Percentiles rank a stretch among this genome's conserved stretches.
Evolutionary conservation across 2,329 filamentous ascomycete genomes (phyloP).

Genomic region (Chalara sp.): DNA sequence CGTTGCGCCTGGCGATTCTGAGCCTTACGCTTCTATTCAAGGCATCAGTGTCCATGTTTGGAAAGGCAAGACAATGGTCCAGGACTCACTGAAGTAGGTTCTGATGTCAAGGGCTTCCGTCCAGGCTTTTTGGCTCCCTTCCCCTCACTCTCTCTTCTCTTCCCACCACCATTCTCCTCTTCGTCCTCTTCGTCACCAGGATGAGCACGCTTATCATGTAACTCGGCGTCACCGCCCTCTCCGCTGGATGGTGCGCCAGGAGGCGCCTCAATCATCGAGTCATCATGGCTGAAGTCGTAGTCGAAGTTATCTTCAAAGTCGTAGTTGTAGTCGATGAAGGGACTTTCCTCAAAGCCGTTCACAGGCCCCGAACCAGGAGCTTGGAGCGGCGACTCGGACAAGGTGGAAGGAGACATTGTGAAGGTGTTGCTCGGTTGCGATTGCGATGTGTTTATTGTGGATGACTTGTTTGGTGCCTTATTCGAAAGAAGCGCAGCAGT

Average conservation of each 20-base stretch:
- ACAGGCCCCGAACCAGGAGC: slow-evolving; percentile 38
- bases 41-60: slow-evolving; percentile 14
- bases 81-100: slow-evolving; percentile 83
- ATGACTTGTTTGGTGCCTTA: slow-evolving; percentile 9
- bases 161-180: slow-evolving; percentile 62
- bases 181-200: slow-evolving; percentile 57
- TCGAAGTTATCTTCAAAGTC: slow-evolving; percentile 72
- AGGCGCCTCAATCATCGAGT: slow-evolving; percentile 70
- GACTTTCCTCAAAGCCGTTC: slow-evolving; percentile 61
- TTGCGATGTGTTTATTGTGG: slow-evolving; percentile 15
- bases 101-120: slow-evolving; percentile 88
- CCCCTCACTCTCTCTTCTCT: slow-evolving; percentile 68
- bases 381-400: slow-evolving; percentile 42
- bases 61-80: slow-evolving; percentile 20
- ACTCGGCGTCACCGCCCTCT: slow-evolving; percentile 38
- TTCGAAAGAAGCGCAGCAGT: slow-evolving; percentile 73
- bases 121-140: slow-evolving; percentile 93
- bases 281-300: slow-evolving; percentile 41
- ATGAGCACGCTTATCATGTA: slow-evolving; percentile 65
- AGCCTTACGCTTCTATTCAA: slow-evolving; percentile 78
- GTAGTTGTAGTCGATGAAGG: slow-evolving; percentile 76
- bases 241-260: slow-evolving; percentile 40
- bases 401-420: slow-evolving; percentile 40
- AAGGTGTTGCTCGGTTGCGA: slow-evolving; percentile 31
- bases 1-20: slow-evolving; percentile 90